Evolutionary conservation across 805 yeast species (phyloP), one percentile per base, ranked within the genome.

Genomic region (Candida ponderosae): DNA sequence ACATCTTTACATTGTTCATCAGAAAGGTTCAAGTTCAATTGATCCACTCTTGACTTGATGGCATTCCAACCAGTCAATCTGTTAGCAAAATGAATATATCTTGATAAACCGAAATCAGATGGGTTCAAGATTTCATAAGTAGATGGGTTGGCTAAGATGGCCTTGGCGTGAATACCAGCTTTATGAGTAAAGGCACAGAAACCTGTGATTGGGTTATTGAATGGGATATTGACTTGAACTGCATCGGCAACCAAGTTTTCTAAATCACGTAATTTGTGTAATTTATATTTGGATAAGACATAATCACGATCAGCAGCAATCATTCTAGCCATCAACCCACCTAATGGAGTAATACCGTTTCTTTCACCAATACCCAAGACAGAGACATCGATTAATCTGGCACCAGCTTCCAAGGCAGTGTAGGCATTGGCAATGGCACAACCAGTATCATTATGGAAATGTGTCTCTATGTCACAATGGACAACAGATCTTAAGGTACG

Each of bases 131-230:
- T 90, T 72, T 90, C 98, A 63, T 90, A 90, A n/a, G 97, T 93
- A 33, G 96, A 87, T 45, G 98, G 98, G 68, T 90, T 93, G 41
- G 98, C 98, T 48, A 90, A 76, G 51, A 90, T 90, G 40, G 97
- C 97, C 74, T 93, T 90, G 54, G 98, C 97, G 63, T 90, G 98
- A 60, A 90, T 89, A 65, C 98, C 98, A 41, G 98, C 98, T 74
- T 90, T 90, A 72, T 90, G 98, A 42, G 98, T 90, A 70, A 90
- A 90, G 33, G 98, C 98, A 72, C 97, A 93, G 81, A 93, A 93
- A 26, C 98, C 98, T 31, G 98, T 90, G 63, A 90, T 87, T 52
- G 97, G 97, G 71, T 90, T 90, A 75, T 90, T 90, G 75, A 90
- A 90, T 42, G 98, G 98, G 55, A 93, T 76, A 66, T 90, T 90